Conservation (phyloP, 805 yeast genomes). For the Ogataea haglerorum region DNA sequence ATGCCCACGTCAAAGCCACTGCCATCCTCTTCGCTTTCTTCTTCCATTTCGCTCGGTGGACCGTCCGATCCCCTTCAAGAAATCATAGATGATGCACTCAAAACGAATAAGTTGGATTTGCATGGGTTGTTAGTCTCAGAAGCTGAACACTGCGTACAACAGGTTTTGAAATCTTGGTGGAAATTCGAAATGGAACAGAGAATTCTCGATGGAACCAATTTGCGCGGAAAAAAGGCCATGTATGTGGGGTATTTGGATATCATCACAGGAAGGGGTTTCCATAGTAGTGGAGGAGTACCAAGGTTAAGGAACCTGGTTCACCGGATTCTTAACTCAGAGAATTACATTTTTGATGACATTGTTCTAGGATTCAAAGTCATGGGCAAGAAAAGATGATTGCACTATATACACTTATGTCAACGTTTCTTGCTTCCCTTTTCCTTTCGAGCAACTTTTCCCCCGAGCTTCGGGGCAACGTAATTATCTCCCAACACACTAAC, state of each 20-base stretch:
- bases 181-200: constrained; percentile 45
- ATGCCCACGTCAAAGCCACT: too few relatives aligned
- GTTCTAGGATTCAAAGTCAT: constrained; percentile 35
- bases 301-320: constrained; percentile 44
- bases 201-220: constrained; percentile 37
- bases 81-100: constrained; percentile 2
- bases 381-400: constrained; percentile 3
- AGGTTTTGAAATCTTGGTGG: constrained; percentile 61
- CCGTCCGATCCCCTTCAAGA: background rate
- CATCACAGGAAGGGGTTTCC: constrained; percentile 70
- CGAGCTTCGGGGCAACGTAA: constrained; percentile 34
- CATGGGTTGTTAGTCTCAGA: constrained; percentile 50
- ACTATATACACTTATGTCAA: constrained; percentile 8
- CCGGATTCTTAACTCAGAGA: constrained; percentile 34
- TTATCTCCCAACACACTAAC: constrained; percentile 54
- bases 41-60: background rate
- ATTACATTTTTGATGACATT: constrained; percentile 46
- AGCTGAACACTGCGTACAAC: constrained; percentile 40
- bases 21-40: background rate
- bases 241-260: constrained; percentile 44
- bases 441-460: constrained; percentile 35
- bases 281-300: constrained; percentile 56
- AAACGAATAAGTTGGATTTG: constrained; percentile 43
- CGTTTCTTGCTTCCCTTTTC: constrained; percentile 28
- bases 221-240: constrained; percentile 33